These are phyloP conservation scores for Citrus hindsii DNA, from an alignment of 345 rosid genomes.

Conservation along the genomic window DNA sequence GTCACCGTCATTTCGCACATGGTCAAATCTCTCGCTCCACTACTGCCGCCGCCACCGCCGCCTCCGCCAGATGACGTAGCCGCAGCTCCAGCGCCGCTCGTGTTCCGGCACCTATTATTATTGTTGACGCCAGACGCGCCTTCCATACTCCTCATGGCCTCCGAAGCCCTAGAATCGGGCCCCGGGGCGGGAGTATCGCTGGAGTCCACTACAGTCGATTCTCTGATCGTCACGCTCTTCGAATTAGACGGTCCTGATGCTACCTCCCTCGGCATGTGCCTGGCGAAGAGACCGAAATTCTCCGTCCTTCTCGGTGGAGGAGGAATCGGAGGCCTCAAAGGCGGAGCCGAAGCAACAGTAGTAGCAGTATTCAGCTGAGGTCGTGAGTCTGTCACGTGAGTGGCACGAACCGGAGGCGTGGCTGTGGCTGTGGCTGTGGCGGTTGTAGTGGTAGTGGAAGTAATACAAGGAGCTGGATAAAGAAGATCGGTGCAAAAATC, in stretches of 20 bases:
- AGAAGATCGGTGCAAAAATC: constrained; percentile 71
- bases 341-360: constrained; percentile 14
- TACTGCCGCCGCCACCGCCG: constrained; percentile 10
- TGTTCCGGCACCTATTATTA: constrained; percentile 25
- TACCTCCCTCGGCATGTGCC: constrained; percentile 34
- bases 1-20: constrained; percentile 44
- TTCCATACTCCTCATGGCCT: constrained; percentile 25
- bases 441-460: constrained; percentile 17
- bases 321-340: constrained; percentile 46
- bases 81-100: constrained; percentile 22
- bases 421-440: constrained; percentile 15
- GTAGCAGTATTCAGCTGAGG: constrained; percentile 6
- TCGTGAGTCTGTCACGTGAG: constrained; percentile 11
- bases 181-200: constrained; percentile 40
- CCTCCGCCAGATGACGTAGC: constrained; percentile 22
- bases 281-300: constrained; percentile 60
- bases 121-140: constrained; percentile 28
- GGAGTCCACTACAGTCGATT: constrained; percentile 63
- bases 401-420: constrained; percentile 16
- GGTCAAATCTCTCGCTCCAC: constrained; percentile 20
- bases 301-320: constrained; percentile 33
- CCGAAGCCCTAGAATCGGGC: constrained; percentile 34
- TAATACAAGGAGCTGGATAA: constrained; percentile 33
- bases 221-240: constrained; percentile 40
- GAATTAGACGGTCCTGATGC: constrained; percentile 46